Evolutionary conservation across 345 rosid genomes (phyloP).

Genomic region (Psidium guajava): DNA sequence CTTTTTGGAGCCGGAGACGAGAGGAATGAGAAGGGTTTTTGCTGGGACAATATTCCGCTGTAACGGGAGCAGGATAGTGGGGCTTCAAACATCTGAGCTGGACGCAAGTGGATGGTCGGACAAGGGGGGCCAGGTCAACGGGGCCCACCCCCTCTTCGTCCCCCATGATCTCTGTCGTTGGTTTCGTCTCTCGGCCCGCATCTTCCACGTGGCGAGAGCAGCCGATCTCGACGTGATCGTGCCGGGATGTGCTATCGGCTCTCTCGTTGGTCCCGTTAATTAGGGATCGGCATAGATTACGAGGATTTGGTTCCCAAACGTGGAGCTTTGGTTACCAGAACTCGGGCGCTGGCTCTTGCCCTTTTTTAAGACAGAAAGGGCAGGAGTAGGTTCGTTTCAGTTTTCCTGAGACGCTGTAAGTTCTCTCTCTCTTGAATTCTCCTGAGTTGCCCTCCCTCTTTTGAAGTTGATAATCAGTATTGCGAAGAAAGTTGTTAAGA

Average conservation of each 20-base stretch:
- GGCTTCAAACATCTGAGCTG: neutral
- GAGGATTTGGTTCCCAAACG: neutral
- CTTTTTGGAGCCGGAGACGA: neutral
- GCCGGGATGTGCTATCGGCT: too few relatives aligned
- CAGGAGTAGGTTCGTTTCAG: neutral
- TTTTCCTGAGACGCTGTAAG: neutral
- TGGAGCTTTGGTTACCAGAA: neutral
- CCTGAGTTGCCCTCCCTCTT: too few relatives aligned
- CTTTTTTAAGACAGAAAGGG: neutral
- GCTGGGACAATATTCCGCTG: neutral
- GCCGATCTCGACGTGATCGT: neutral
- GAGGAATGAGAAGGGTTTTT: neutral
- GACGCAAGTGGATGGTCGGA: neutral
- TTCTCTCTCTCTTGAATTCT: neutral
- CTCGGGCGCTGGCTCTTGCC: neutral
- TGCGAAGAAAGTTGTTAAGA: neutral
- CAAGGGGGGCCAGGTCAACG: neutral
- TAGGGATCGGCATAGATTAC: neutral
- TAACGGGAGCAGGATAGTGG: neutral
- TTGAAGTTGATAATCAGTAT: too few relatives aligned
- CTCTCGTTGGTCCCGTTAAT: neutral
- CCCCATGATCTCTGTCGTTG: neutral
- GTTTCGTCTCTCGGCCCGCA: neutral
- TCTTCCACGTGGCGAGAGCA: neutral
- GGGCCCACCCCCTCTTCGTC: neutral